Evolutionary conservation across 331 rosid genomes (phyloP).

Genomic region (Quercus lobata): DNA sequence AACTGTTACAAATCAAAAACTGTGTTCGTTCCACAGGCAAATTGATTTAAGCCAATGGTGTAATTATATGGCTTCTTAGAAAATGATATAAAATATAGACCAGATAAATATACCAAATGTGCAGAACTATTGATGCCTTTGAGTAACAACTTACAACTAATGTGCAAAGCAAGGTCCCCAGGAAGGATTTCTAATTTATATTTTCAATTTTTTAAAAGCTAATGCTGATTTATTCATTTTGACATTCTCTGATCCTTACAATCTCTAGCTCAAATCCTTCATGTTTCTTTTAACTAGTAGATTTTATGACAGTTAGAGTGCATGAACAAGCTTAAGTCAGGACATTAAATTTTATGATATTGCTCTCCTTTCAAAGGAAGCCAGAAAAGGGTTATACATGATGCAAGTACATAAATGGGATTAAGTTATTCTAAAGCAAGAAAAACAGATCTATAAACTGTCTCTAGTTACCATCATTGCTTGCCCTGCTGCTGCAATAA

Average conservation of each 20-base stretch:
- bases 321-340: not conserved
- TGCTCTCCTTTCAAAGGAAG: not conserved
- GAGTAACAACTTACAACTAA: not conserved
- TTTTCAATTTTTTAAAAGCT: not conserved
- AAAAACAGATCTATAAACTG: slow-evolving; percentile 16
- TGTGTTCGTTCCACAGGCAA: not conserved
- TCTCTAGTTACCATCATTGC: slow-evolving; percentile 61
- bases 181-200: not conserved
- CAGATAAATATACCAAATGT: not conserved
- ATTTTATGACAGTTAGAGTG: not conserved
- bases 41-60: not conserved
- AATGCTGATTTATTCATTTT: not conserved
- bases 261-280: not conserved
- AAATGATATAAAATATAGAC: not conserved
- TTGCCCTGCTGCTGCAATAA: slow-evolving; percentile 95
- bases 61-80: not conserved
- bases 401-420: not conserved
- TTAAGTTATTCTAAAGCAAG: not conserved
- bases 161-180: not conserved
- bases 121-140: not conserved
- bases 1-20: not conserved
- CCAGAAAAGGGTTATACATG: slow-evolving; percentile 4
- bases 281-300: not conserved
- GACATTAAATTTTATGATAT: not conserved
- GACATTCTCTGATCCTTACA: not conserved